Conservation (phyloP, 1,284 basidiomycete genomes). For the Marasmius fiardii region DNA sequence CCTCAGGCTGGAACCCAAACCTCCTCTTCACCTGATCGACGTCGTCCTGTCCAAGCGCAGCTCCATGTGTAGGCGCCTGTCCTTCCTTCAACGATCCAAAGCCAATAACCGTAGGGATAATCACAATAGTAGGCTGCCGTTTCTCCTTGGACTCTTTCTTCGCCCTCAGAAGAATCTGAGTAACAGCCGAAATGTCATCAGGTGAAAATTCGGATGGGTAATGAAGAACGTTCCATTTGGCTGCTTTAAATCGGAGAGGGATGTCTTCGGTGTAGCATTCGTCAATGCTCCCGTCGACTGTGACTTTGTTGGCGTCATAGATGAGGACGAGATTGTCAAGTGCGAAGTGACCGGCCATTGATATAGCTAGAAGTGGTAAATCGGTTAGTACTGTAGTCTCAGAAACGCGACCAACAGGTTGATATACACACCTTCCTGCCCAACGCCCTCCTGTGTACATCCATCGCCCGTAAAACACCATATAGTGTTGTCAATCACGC, state of each 20-base stretch:
- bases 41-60: constrained; percentile 70
- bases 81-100: constrained; percentile 61
- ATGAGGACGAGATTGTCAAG: constrained; percentile 72
- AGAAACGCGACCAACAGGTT: background rate
- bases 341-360: constrained; percentile 71
- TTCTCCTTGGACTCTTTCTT: constrained; percentile 57
- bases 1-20: constrained; percentile 64
- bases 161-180: constrained; percentile 59
- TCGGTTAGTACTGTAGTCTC: background rate
- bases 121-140: constrained; percentile 65
- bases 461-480: constrained; percentile 75
- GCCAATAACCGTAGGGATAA: constrained; percentile 68
- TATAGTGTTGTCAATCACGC: constrained; percentile 67
- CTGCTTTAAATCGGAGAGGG: constrained; percentile 42
- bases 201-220: background rate
- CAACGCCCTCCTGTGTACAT: constrained; percentile 75
- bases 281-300: constrained; percentile 73
- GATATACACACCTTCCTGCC: constrained; percentile 41
- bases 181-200: constrained; percentile 52
- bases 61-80: constrained; percentile 56
- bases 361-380: constrained; percentile 50
- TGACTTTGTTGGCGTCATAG: constrained; percentile 65
- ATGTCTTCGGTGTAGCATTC: constrained; percentile 65
- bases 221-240: constrained; percentile 69
- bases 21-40: constrained; percentile 63